Conservation (phyloP, 2,329 filamentous ascomycete species). For the Hysterium pulicare region DNA sequence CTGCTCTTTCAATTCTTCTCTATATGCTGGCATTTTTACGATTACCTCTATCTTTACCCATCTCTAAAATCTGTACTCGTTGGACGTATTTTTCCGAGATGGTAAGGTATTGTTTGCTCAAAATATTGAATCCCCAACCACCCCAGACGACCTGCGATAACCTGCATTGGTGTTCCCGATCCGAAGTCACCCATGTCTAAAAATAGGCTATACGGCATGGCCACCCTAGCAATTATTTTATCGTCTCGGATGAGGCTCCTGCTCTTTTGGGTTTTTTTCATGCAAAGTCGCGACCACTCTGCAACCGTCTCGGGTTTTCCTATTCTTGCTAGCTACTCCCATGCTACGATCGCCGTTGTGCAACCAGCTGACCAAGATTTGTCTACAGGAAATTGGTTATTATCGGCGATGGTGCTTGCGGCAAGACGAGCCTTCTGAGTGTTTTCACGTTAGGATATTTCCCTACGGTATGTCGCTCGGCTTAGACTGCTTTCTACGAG, state of each 20-base stretch:
- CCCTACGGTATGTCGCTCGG: conserved; percentile 70
- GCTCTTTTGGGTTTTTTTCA: conserved; percentile 12
- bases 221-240: conserved; percentile 31
- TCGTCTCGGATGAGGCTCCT: conserved; percentile 26
- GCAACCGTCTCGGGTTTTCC: neutral
- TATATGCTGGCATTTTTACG: too few species aligned
- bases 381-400: conserved; percentile 82
- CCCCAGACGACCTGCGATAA: conserved; percentile 17
- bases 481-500: neutral
- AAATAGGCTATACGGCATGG: conserved; percentile 32
- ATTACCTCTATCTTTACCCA: too few species aligned
- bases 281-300: conserved; percentile 1
- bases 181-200: conserved; percentile 32
- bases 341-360: conserved; percentile 8
- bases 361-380: conserved; percentile 21
- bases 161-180: conserved; percentile 38
- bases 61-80: too few species aligned
- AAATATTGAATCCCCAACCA: neutral
- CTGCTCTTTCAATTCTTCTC: too few species aligned
- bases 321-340: conserved; percentile 11
- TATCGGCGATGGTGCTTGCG: conserved; percentile 94
- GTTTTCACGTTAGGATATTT: conserved; percentile 98
- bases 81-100: too few species aligned
- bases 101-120: neutral
- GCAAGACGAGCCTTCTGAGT: conserved; percentile 94